Evolutionary conservation across 257 asterid genomes (phyloP), one percentile per base, ranked within the genome.

Genomic region (Salvia hispanica): DNA sequence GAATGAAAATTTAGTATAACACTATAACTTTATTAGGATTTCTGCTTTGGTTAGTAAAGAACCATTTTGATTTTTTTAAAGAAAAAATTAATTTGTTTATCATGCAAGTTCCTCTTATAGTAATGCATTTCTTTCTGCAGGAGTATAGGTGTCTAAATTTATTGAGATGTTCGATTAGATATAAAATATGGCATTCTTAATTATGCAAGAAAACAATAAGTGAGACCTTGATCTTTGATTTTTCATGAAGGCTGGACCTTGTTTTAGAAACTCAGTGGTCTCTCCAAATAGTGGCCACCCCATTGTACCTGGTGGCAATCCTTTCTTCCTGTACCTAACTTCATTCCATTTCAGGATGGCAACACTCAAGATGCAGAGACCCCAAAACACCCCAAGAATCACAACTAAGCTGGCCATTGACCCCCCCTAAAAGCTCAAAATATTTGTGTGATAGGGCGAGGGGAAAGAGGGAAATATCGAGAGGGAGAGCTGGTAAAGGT

Each of bases 211-310:
- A 21, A 66, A 61, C 52, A 16, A 67, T 28, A 44, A 28, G 16
- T 39, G 28, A 67, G 58, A 94, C 98, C 98, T 94, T 76, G 96
- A 76, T 87, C 96, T 89, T 77, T 94, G 95, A 74, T 73, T 86
- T 75, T 77, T 91, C 99, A 94, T 89, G 83, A 94, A 94, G 72
- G 64, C 79, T 33, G 99, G 99, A 10, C 99, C 99, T 63, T 84
- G 99, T 62, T 89, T 94, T 1, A 94, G 86, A 78, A 94, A 94
- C 83, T 89, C 99, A 1, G 99, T 87, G 3, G 99, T 94, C 76
- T 94, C 99, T 46, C 99, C 99, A 50, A 94, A 86, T 64, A 94
- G 78, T 34, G 98, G 99, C 99, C 99, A 94, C 11, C 99, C 99
- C 99, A 91, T 94, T 70, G 96, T 91, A 36, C 99, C 99, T 34